Evolutionary conservation across 495 filamentous ascomycete genomes (phyloP), one percentile per base, ranked within the genome.

Genomic region (Trichoderma parareesei): DNA sequence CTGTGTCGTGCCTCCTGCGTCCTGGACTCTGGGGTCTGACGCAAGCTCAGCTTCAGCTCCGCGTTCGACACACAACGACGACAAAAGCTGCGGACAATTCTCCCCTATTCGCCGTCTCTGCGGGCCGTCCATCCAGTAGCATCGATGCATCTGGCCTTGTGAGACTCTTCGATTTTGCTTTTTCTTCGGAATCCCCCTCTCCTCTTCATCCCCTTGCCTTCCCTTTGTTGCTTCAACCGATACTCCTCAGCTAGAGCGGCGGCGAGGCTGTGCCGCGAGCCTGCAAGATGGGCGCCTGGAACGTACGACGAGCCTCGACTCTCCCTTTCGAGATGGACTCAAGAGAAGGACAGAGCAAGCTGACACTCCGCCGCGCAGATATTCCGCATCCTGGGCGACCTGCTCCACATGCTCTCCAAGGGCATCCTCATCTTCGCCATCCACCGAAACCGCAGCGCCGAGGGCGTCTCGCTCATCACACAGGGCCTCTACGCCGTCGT

Each of bases 401-500:
- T 92, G 53, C 89, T 88, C 49, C 94, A 98, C 71, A 84, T 90
- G 37, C 79, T 82, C 42, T 93, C 92, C 13, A 96, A 95, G 82
- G 84, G 86, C 70, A 91, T 98, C 70, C 80, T 98, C 66, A 90
- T 97, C 75, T 91, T 86, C 80, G 88, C 93, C 43, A 97, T 98
- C 70, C 92, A 97, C 76, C 81, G 81, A 61, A 96, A 96, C 71
- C 81, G 81, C 69, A 93, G 89, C 73, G 89, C 95, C 35, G 94
- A 98, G 83, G 93, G 93, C 67, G 86, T 98, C 62, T 97, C 93
- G n/a, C 85, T 97, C 68, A 88, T 98, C 66, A 97, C 93, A 0
- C 94, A 98, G 75, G 79, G 85, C 53, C 86, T 98, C 69, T 98
- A 98, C 77, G 83, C 85, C 38, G 67, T 87, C 64, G 93, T 98